phyloP scores from a whole-genome alignment of 2,329 filamentous ascomycete species.

The Cercospora sp. region DNA sequence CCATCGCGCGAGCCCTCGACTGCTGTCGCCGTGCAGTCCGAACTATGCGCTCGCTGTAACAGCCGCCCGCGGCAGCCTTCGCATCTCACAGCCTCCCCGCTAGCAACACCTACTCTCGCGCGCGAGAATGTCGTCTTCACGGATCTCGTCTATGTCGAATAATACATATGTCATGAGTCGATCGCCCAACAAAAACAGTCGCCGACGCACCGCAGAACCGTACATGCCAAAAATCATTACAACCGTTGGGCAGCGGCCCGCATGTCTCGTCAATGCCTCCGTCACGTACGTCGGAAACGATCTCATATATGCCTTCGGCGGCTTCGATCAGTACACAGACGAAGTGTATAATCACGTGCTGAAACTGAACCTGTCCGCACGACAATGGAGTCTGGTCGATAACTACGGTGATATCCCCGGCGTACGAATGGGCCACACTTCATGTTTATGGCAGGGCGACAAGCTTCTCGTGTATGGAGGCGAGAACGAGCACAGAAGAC shows the following conservation, averaged over 20 bases:
- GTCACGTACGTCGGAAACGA: slow-evolving; percentile 93
- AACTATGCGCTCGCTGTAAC: slow-evolving; percentile 18
- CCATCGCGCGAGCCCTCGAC: neutral
- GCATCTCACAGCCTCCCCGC: neutral
- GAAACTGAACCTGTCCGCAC: slow-evolving; percentile 78
- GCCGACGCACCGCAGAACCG: slow-evolving; percentile 62
- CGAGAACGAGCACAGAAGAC: slow-evolving; percentile 95
- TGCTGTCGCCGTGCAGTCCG: neutral
- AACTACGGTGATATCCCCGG: slow-evolving; percentile 98
- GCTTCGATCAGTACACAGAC: slow-evolving; percentile 98
- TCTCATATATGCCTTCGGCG: slow-evolving; percentile 96
- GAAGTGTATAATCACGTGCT: slow-evolving; percentile 99
- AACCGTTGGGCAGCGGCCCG: slow-evolving; percentile 66
- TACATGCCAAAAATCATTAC: slow-evolving; percentile 80
- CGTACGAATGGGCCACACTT: slow-evolving; percentile 97
- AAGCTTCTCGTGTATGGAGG: slow-evolving; percentile 97
- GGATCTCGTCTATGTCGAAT: slow-evolving; percentile 46
- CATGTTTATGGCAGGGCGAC: slow-evolving; percentile 87
- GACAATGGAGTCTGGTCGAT: slow-evolving; percentile 94
- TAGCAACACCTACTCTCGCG: neutral
- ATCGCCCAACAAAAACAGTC: slow-evolving; percentile 69
- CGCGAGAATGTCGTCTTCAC: slow-evolving; percentile 34
- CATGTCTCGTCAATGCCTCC: slow-evolving; percentile 95
- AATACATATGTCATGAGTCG: slow-evolving; percentile 92
- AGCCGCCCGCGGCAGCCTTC: neutral